Base-by-base conservation (phyloP, 805 yeast genomes). In the Sugiyamaella floridensis region DNA sequence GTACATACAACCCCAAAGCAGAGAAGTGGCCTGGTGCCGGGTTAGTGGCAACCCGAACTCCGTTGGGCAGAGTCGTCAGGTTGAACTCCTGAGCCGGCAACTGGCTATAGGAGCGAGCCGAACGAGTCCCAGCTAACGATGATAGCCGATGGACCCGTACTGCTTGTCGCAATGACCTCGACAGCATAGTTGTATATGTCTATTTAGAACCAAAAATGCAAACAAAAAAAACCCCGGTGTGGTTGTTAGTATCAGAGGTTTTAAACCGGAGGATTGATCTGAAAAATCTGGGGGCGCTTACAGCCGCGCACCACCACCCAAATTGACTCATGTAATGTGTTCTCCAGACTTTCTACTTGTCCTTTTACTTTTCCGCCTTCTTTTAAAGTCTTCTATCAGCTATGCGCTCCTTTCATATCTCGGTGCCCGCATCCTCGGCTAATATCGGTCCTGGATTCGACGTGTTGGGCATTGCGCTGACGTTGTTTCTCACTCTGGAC, bases 361-460 rank as follows among this genome's bases (percentile, higher is more conserved):
- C 7, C 26, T 22, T 22, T 6, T 22, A 22, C 26, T 4, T 22
- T 22, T 22, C 6, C 26, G 6, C 26, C 26, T 22, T 22, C 26
- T 22, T n/a, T n/a, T 22, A 22, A 3, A 22, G 8, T 8, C 37
- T 32, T 3, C 9, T 8, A 4, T 18, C 22, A 11, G 34, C 16
- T 8, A 55, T 55, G 56, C 47, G 80, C 55, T 72, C 76, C 51
- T 85, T 85, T 68, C 68, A 67, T 44, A 78, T 88, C 60, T 81
- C 79, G 51, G 93, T 92, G 15, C 99, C 99, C 3, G 97, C 98
- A 6, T 90, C 98, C 4, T 86, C 96, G 48, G 99, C 99, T 63
- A 93, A 93, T 64, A 92, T 93, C 49, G 99, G 99, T 8, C 99
- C 99, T 9, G 99, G 99, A 0, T 93, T 92, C 65, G 99, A 93